phyloP scores from a whole-genome alignment of 2,329 filamentous ascomycete genomes.

The Aspergillus sp. region DNA sequence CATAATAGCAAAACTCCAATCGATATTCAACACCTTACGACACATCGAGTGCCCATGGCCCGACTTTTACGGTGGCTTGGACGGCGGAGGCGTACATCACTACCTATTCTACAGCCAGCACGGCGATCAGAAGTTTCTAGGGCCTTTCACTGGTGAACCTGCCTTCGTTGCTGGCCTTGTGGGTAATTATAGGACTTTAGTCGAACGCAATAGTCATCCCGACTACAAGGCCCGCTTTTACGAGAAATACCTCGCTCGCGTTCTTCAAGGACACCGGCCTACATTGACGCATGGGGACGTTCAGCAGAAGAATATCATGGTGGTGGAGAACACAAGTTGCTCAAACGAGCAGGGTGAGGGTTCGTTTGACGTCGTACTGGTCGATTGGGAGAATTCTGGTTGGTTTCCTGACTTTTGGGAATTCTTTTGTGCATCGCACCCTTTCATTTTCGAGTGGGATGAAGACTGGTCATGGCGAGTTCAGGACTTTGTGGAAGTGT shows the following conservation, averaged over 20 bases:
- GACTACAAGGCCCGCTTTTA: constrained; percentile 32
- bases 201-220: constrained; percentile 23
- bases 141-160: constrained; percentile 28
- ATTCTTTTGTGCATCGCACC: constrained; percentile 28
- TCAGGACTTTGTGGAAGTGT: constrained; percentile 32
- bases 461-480: constrained; percentile 32
- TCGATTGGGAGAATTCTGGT: constrained; percentile 31
- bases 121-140: constrained; percentile 20
- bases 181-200: constrained; percentile 25
- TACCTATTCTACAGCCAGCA: constrained; percentile 29
- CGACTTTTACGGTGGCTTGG: constrained; percentile 28
- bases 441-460: constrained; percentile 24
- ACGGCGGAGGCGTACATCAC: constrained; percentile 26
- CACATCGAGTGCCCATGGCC: constrained; percentile 27
- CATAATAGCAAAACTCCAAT: constrained; percentile 27
- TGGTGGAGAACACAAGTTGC: constrained; percentile 18
- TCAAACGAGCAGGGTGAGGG: constrained; percentile 26
- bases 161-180: constrained; percentile 28
- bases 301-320: constrained; percentile 24
- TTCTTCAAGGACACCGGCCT: constrained; percentile 31
- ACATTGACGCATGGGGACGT: constrained; percentile 34
- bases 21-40: constrained; percentile 26
- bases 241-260: constrained; percentile 26
- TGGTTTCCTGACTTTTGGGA: constrained; percentile 35
- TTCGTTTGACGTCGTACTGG: constrained; percentile 31